Percentiles rank a stretch among this genome's conserved stretches.
These are phyloP conservation scores for Ophiostoma sp. DNA, from an alignment of 2,329 filamentous ascomycete species.

Conservation along the genomic window DNA sequence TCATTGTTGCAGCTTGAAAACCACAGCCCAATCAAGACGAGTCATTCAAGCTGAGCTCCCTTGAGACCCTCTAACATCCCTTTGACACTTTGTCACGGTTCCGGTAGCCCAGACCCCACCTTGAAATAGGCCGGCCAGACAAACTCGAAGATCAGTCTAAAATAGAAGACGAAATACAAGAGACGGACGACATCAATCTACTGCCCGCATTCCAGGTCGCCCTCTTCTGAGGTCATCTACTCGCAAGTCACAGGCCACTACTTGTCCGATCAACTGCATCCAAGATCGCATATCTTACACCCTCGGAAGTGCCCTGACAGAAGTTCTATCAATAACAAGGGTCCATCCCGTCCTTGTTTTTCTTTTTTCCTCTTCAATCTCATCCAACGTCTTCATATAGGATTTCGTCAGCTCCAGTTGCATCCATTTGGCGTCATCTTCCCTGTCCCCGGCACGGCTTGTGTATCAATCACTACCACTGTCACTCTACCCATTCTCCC, in stretches of 20 bases:
- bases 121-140: neutral
- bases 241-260: neutral
- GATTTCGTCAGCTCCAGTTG: neutral
- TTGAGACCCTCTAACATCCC: neutral
- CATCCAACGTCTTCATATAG: neutral
- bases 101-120: neutral
- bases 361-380: neutral
- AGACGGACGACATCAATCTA: neutral
- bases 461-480: neutral
- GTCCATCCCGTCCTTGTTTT: neutral
- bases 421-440: constrained; percentile 1
- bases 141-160: neutral
- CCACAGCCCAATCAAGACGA: neutral
- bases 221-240: neutral
- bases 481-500: neutral
- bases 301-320: neutral
- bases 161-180: neutral
- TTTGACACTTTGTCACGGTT: neutral
- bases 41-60: neutral
- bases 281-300: neutral
- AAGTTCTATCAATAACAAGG: neutral
- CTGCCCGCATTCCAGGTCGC: neutral
- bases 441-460: constrained; percentile 16
- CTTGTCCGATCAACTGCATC: neutral
- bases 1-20: neutral